These are phyloP conservation scores for Psidium guajava DNA, from an alignment of 345 rosid genomes.

Conservation along the genomic window DNA sequence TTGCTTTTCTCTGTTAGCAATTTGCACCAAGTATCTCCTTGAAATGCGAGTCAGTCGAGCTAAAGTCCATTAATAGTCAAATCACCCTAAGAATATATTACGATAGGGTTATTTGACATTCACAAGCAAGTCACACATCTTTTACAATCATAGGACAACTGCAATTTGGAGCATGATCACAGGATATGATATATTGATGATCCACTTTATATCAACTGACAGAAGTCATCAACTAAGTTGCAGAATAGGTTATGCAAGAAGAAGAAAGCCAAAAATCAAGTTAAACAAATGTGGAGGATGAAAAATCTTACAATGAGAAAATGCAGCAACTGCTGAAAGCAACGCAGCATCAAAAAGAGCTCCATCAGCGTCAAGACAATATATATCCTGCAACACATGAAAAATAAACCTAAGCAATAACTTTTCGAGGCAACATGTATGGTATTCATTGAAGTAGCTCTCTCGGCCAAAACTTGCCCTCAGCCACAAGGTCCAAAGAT, in stretches of 20 bases:
- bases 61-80: background rate
- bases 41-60: background rate
- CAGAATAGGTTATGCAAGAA: background rate
- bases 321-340: slow-evolving; percentile 78
- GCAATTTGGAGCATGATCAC: background rate
- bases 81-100: background rate
- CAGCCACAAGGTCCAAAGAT: background rate
- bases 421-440: background rate
- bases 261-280: background rate
- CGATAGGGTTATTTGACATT: background rate
- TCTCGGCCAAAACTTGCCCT: background rate
- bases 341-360: slow-evolving; percentile 87
- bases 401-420: background rate
- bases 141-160: background rate
- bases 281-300: background rate
- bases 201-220: background rate
- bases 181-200: background rate
- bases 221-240: background rate
- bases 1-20: background rate
- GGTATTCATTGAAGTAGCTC: background rate
- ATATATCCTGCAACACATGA: slow-evolving; percentile 50
- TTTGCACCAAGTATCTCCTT: background rate
- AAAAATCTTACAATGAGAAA: slow-evolving; percentile 52
- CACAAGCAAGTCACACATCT: background rate
- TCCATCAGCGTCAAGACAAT: slow-evolving; percentile 94